Evolutionary conservation across 441 rosid genomes (phyloP).

Genomic region (Adansonia gregorii): DNA sequence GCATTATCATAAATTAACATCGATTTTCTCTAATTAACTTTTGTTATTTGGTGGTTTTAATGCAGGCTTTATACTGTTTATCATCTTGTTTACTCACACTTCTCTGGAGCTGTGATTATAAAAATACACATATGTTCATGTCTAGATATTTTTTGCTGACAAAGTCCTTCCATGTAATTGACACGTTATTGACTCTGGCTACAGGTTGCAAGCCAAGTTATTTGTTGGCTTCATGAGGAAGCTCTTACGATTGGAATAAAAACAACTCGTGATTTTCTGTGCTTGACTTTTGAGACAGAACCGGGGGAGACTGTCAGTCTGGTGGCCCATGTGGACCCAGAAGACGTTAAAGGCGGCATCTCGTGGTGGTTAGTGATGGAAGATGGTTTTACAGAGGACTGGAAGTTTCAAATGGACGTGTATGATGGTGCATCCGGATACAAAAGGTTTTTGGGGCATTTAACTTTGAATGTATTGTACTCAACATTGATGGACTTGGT

Average conservation of each 20-base stretch:
- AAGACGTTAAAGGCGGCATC: constrained; percentile 67
- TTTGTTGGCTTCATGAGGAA: constrained; percentile 90
- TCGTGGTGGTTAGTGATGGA: constrained; percentile 94
- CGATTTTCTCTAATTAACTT: constrained; percentile 1
- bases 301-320: constrained; percentile 83
- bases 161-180: constrained; percentile 17
- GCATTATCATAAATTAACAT: background rate
- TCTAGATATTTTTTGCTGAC: background rate
- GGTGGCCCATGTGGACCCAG: constrained; percentile 85
- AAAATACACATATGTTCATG: background rate
- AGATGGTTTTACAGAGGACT: constrained; percentile 64
- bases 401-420: constrained; percentile 45
- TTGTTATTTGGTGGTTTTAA: background rate
- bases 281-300: constrained; percentile 78
- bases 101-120: background rate
- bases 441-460: constrained; percentile 70
- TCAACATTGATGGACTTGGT: constrained; percentile 80
- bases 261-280: constrained; percentile 66
- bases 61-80: background rate
- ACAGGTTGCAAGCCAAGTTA: constrained; percentile 89
- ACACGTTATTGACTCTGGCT: constrained; percentile 25
- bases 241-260: constrained; percentile 80
- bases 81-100: background rate
- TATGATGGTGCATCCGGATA: constrained; percentile 53
- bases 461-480: constrained; percentile 65